These are phyloP conservation scores for Croton setiger DNA, from an alignment of 441 rosid species.

Conservation along the genomic window DNA sequence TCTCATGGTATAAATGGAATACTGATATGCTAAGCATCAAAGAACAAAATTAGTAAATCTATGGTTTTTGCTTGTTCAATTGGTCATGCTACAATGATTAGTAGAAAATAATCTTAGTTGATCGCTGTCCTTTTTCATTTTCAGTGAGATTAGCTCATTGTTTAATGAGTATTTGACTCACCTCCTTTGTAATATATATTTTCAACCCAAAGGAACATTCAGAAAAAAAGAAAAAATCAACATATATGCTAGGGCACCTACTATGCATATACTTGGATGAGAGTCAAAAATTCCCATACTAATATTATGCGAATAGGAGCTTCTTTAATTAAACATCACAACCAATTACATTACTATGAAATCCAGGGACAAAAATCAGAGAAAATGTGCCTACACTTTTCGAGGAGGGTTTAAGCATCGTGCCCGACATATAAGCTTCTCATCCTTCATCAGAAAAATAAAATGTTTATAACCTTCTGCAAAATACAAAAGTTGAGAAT, in stretches of 20 bases:
- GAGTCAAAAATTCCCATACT: not conserved
- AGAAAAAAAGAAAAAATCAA: slow-evolving; percentile 2
- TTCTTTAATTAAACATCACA: not conserved
- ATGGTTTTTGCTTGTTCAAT: not conserved
- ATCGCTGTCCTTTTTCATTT: not conserved
- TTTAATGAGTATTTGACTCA: not conserved
- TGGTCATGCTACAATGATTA: not conserved
- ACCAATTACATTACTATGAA: not conserved
- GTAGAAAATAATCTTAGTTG: not conserved
- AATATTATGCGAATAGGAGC: not conserved
- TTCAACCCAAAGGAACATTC: not conserved
- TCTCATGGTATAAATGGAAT: not conserved
- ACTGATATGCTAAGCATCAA: not conserved
- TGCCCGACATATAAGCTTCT: slow-evolving; percentile 28
- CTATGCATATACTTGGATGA: not conserved
- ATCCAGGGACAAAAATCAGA: slow-evolving; percentile 1
- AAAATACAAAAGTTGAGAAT: not conserved
- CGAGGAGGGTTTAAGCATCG: slow-evolving; percentile 28
- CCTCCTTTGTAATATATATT: not conserved
- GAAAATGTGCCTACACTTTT: slow-evolving; percentile 22
- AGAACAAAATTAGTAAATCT: not conserved
- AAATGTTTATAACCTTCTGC: slow-evolving; percentile 12
- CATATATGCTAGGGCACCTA: not conserved
- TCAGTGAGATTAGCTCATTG: not conserved
- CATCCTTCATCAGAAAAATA: slow-evolving; percentile 28